Conservation (phyloP, 1,284 basidiomycete species). For the Cryptococcus sp. region DNA sequence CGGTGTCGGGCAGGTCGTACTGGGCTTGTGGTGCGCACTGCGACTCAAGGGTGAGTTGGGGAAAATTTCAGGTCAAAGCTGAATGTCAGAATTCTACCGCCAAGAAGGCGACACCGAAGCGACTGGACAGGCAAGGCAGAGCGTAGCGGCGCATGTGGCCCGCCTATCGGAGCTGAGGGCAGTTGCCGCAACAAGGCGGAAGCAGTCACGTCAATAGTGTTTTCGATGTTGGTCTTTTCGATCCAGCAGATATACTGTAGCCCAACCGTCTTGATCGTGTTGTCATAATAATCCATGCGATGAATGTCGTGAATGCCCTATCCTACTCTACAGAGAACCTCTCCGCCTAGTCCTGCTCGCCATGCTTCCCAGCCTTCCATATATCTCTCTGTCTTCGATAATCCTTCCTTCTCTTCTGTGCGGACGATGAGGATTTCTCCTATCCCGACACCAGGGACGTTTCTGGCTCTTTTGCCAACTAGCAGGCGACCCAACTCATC, state of each 20-base stretch:
- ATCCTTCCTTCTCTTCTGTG: slow-evolving; percentile 29
- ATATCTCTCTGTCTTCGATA: slow-evolving; percentile 34
- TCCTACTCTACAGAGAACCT: slow-evolving; percentile 49
- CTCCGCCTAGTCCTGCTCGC: slow-evolving; percentile 51
- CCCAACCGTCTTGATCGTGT: no score
- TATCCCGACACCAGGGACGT: slow-evolving; percentile 48
- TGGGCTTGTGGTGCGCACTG: slow-evolving; percentile 43
- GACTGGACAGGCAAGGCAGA: slow-evolving; percentile 6
- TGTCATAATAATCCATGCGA: no score
- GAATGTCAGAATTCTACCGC: slow-evolving; percentile 14
- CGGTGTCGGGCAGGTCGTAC: slow-evolving; percentile 38
- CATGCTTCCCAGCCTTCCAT: slow-evolving; percentile 55
- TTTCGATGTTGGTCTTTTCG: no score
- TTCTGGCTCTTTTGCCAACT: slow-evolving; percentile 46
- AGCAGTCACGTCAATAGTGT: no score
- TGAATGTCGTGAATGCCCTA: slow-evolving; percentile 10
- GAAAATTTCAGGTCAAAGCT: not conserved
- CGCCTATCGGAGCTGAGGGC: slow-evolving; percentile 21
- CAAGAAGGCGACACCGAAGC: slow-evolving; percentile 15
- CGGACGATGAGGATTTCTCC: slow-evolving; percentile 51
- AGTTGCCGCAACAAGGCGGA: not conserved
- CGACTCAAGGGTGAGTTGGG: slow-evolving; percentile 40
- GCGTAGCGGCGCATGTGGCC: slow-evolving; percentile 14
- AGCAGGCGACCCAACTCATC: slow-evolving; percentile 50
- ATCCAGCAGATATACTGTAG: no score